Evolutionary conservation across 1,284 basidiomycete species (phyloP).

Genomic region (Mycosarcoma maydis): DNA sequence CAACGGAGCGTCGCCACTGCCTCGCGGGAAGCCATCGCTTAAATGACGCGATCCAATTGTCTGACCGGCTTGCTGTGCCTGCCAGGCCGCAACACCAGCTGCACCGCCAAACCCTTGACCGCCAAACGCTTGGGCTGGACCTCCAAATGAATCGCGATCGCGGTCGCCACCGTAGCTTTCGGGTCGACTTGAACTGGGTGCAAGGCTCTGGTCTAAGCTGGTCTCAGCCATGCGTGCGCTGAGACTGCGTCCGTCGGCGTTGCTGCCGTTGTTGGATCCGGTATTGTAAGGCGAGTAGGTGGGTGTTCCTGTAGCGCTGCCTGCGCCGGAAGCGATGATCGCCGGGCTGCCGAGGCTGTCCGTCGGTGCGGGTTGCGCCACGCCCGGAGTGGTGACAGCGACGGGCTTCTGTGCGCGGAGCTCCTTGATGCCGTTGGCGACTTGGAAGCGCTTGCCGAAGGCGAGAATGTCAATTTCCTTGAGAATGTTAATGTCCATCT

Average conservation of each 20-base stretch:
- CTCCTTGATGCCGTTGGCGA: constrained; percentile 93
- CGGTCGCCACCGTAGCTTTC: constrained; percentile 31
- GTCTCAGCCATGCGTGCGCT: constrained; percentile 36
- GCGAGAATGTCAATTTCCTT: constrained; percentile 96
- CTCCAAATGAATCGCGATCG: constrained; percentile 26
- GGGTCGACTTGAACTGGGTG: constrained; percentile 28
- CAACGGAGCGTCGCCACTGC: constrained; percentile 30
- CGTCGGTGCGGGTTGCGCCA: constrained; percentile 10
- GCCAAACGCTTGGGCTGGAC: constrained; percentile 9
- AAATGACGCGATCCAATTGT: constrained; percentile 17
- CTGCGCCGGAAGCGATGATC: constrained; percentile 20
- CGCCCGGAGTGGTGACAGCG: constrained; percentile 13
- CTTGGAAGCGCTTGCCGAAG: constrained; percentile 92
- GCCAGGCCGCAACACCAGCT: constrained; percentile 46
- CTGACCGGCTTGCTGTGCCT: constrained; percentile 51
- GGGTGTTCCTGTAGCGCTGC: constrained; percentile 17
- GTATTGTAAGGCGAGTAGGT: constrained; percentile 28
- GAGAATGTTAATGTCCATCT: constrained; percentile 88
- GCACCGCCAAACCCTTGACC: constrained; percentile 29
- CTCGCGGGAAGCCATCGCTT: constrained; percentile 32
- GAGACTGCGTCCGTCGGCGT: constrained; percentile 40
- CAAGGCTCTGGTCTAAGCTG: constrained; percentile 38
- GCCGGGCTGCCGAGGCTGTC: constrained; percentile 44
- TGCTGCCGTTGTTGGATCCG: constrained; percentile 41
- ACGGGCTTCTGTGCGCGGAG: constrained; percentile 70